Conservation (phyloP, 1,284 basidiomycete genomes). For the Cryptococcus jaspeensis region DNA sequence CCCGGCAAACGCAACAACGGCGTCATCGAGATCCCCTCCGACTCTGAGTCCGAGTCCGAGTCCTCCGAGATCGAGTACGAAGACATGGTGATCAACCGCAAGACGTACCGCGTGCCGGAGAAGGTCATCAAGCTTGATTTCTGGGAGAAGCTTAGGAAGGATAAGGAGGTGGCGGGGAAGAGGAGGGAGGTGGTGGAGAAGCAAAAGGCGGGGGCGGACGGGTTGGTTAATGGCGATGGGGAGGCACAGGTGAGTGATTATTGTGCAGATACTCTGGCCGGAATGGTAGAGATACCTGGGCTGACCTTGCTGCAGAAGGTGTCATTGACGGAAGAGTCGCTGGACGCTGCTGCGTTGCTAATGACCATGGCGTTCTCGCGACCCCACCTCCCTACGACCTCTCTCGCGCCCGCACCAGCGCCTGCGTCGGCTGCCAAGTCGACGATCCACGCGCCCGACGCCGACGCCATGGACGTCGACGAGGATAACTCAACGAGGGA, state of each 20-base stretch:
- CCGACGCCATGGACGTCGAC: no score
- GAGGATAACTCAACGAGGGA: no score
- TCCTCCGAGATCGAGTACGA: conserved; percentile 45
- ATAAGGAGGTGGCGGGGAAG: conserved; percentile 7
- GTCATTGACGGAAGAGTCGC: conserved; percentile 1
- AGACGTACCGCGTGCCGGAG: conserved; percentile 91
- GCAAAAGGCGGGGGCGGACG: neutral
- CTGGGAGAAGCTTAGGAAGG: conserved; percentile 73
- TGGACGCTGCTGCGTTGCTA: conserved; percentile 2
- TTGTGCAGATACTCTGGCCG: neutral
- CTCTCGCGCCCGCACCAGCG: no score
- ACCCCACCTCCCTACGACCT: neutral
- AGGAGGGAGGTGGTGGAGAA: neutral
- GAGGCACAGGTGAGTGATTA: conserved; percentile 2
- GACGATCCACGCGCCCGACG: no score
- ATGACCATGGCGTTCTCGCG: conserved; percentile 3
- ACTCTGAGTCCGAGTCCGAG: conserved; percentile 47
- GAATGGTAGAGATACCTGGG: neutral
- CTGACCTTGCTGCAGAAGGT: neutral
- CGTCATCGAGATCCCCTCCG: conserved; percentile 80
- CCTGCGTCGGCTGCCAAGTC: no score
- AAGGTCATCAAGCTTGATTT: conserved; percentile 89
- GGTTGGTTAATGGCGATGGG: neutral
- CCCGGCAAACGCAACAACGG: conserved; percentile 81
- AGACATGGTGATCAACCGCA: conserved; percentile 57